These are phyloP conservation scores for Morella rubra DNA, from an alignment of 306 rosid genomes.

Conservation along the genomic window DNA sequence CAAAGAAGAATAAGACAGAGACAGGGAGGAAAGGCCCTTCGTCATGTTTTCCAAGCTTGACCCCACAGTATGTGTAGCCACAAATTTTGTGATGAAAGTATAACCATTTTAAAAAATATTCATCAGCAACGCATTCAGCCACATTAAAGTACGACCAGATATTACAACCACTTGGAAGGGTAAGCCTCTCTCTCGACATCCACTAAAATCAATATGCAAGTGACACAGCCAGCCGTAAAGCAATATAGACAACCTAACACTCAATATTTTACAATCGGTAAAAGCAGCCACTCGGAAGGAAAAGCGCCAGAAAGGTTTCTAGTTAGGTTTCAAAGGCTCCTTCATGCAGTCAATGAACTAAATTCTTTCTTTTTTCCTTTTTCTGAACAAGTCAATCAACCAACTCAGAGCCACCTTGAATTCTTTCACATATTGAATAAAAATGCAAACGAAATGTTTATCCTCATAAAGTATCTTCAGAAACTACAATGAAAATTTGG, in stretches of 20 bases:
- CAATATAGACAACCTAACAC: neutral
- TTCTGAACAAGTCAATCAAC: neutral
- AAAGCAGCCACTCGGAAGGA: neutral
- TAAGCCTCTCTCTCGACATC: neutral
- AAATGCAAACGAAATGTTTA: neutral
- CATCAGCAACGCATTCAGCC: conserved; percentile 19
- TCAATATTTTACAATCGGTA: neutral
- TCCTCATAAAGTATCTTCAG: neutral
- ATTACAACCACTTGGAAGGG: conserved; percentile 9
- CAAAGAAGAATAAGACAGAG: neutral
- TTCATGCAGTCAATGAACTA: neutral
- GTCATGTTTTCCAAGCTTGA: neutral
- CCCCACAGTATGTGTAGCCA: neutral
- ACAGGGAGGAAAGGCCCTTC: too few species aligned
- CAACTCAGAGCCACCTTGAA: neutral
- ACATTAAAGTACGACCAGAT: conserved; percentile 6
- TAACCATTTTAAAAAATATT: neutral
- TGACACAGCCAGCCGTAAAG: conserved; percentile 1
- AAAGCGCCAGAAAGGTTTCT: neutral
- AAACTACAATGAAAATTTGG: neutral
- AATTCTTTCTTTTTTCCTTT: too few species aligned
- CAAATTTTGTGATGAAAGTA: conserved; percentile 20
- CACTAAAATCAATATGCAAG: conserved; percentile 17
- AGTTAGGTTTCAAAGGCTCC: neutral
- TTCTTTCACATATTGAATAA: neutral